phyloP scores from a whole-genome alignment of 2,329 filamentous ascomycete species.

The Paecilomyces fulvus region DNA sequence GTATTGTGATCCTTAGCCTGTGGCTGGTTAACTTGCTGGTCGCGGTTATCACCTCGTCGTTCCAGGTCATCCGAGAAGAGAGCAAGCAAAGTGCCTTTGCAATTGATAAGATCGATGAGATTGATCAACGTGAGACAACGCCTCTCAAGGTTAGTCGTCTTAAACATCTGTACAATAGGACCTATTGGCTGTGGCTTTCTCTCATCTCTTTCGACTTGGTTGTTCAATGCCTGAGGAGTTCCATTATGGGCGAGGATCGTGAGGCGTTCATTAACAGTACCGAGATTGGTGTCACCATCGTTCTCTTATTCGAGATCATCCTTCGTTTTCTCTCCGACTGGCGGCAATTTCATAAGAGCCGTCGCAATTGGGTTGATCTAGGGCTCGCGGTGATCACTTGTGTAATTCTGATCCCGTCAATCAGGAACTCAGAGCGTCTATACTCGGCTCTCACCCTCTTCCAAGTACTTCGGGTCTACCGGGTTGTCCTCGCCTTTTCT shows the following conservation, averaged over 20 bases:
- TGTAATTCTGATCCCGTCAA: conserved; percentile 75
- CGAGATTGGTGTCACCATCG: conserved; percentile 66
- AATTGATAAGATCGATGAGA: conserved; percentile 53
- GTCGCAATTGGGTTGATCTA: conserved; percentile 72
- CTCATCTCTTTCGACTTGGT: conserved; percentile 76
- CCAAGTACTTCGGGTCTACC: conserved; percentile 85
- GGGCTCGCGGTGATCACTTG: conserved; percentile 70
- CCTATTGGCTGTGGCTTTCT: conserved; percentile 66
- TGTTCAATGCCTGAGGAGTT: conserved; percentile 67
- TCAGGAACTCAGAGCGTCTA: conserved; percentile 59
- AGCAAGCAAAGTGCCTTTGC: conserved; percentile 92
- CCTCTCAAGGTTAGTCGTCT: conserved; percentile 38
- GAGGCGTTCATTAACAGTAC: conserved; percentile 59
- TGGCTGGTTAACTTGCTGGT: conserved; percentile 95
- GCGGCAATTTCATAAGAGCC: conserved; percentile 66
- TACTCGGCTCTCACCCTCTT: conserved; percentile 91
- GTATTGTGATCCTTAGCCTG: conserved; percentile 84
- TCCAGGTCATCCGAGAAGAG: conserved; percentile 96
- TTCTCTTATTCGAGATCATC: conserved; percentile 74
- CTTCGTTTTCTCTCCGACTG: conserved; percentile 71
- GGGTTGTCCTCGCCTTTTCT: conserved; percentile 80
- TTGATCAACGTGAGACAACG: conserved; percentile 30
- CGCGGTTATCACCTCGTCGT: conserved; percentile 95
- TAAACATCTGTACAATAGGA: conserved; percentile 67
- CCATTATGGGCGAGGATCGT: conserved; percentile 59